Conservation (phyloP, 2,329 filamentous ascomycete genomes). For the Cordyceps militaris region DNA sequence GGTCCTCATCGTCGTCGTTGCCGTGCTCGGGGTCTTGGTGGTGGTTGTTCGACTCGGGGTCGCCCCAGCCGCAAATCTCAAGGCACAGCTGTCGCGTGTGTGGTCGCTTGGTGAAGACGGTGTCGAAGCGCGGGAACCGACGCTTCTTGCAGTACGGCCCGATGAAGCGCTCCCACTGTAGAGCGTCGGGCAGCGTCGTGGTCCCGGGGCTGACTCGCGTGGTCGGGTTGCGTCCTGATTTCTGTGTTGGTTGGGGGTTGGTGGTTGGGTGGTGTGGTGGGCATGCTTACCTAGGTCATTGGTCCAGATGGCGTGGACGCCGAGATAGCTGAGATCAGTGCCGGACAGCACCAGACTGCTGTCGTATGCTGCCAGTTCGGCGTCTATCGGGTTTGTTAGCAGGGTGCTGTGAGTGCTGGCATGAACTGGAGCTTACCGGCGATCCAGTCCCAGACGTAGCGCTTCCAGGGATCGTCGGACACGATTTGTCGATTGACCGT, state of each 20-base stretch:
- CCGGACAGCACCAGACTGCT: conserved; percentile 63
- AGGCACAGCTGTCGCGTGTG: conserved; percentile 69
- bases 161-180: conserved; percentile 55
- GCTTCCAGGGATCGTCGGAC: conserved; percentile 65
- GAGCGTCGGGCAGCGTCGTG: conserved; percentile 36
- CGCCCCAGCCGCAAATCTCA: conserved; percentile 68
- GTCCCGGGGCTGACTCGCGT: conserved; percentile 41
- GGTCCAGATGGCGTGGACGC: conserved; percentile 65
- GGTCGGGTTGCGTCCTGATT: conserved; percentile 36
- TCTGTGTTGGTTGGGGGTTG: background rate
- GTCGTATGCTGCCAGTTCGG: conserved; percentile 56
- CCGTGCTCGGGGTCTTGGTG: conserved; percentile 35
- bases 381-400: conserved; percentile 33
- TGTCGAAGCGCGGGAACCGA: conserved; percentile 55
- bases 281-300: conserved; percentile 54
- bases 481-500: conserved; percentile 59
- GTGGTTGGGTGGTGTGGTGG: conserved; percentile 19
- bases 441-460: conserved; percentile 72
- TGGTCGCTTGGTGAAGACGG: conserved; percentile 55
- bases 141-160: conserved; percentile 56
- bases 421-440: conserved; percentile 41
- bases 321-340: conserved; percentile 69
- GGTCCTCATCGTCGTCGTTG: no score
- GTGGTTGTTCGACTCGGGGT: conserved; percentile 40
- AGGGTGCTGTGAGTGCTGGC: background rate